Base-by-base conservation (phyloP, 2,329 filamentous ascomycete species). In the Xylaria arbuscula region DNA sequence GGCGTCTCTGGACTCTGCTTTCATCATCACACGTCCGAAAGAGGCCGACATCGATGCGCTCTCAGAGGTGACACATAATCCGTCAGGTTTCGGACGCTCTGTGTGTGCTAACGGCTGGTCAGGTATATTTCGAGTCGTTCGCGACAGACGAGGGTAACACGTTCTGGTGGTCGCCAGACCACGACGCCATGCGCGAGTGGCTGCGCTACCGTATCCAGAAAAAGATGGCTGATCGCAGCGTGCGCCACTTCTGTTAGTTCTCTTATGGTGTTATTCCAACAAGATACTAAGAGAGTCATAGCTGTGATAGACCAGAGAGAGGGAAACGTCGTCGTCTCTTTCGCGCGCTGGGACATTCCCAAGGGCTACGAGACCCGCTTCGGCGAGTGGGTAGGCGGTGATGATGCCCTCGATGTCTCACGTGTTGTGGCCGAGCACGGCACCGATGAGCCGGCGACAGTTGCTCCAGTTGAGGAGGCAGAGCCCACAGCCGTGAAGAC, bases 261-360 rank as follows among this genome's bases (percentile, higher is more conserved):
- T 28, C 28, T 28, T 28, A 28, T 3, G 5, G 28, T 28, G 28
- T 3, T 28, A 28, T 28, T 28, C 28, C 5, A 28, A 5, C 28
- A 5, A 28, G 28, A 3, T 28, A 28, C 28, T 28, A 28, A 28
- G 28, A 28, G 28, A 5, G 28, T 28, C 5, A 28, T 28, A 28
- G 28, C 28, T 5, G 67, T 81, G 32, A 71, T 72, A 38, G 76
- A 81, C 36, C 42, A 57, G 7, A 57, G 13, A 22, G n/a, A 61
- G 9, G 48, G 22, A 4, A 60, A 62, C 13, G 17, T 80, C 6
- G 17, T 80, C 6, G 77, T 76, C 13, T 78, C 79, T 10, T 80
- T 76, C 38, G 64, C 74, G 1, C 72, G 80, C n/a, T 82, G 78
- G 78, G 72, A 74, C 15, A 76, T 78, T 15, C 80, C 81, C 17